Evolutionary conservation across 768 basidiomycete species (phyloP), one percentile per base, ranked within the genome.

Genomic region (Russula griseocarnosa): DNA sequence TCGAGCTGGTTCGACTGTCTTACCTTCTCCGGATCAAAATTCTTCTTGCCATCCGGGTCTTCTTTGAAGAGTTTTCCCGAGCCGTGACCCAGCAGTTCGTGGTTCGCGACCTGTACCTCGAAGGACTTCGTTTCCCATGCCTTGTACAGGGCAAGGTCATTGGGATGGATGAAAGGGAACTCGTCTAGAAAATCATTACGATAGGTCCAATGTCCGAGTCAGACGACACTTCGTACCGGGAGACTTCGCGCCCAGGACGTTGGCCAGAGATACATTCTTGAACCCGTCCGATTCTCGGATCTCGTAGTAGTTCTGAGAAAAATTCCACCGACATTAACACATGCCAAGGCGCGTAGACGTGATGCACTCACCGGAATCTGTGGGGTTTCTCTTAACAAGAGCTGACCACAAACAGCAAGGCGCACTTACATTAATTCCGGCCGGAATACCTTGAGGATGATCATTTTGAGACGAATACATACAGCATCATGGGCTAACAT

Each of bases 81-180:
- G 13, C 91, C 92, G 67, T 94, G 90, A 0, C 92, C 92, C 16
- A 94, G 82, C 1, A 94, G 77, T 69, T 94, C 93, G 72, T 94
- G 93, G 71, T 91, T 93, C 13, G 93, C 93, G 22, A 95, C 92
- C 69, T 94, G 93, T 0, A 95, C 77, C 68, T 94, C 92, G 69
- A 94, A 94, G 0, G 90, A 84, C 20, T 82, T 80, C 40, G 79
- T 82, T 65, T 92, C 88, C 91, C 90, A 94, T 40, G 80, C 77
- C 69, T 88, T 86, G 75, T 89, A 93, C 16, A 90, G 75, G 9
- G 79, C 82, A 26, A 83, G 79, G 70, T 94, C 93, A 63, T 87
- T 85, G 11, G 88, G 87, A 56, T 89, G 87, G 58, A 94, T 82
- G 73, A 95, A 94, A 0, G 92, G 91, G 28, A 90, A 71, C 70